Base-by-base conservation (phyloP, 768 basidiomycete genomes). In the Russula abietina region DNA sequence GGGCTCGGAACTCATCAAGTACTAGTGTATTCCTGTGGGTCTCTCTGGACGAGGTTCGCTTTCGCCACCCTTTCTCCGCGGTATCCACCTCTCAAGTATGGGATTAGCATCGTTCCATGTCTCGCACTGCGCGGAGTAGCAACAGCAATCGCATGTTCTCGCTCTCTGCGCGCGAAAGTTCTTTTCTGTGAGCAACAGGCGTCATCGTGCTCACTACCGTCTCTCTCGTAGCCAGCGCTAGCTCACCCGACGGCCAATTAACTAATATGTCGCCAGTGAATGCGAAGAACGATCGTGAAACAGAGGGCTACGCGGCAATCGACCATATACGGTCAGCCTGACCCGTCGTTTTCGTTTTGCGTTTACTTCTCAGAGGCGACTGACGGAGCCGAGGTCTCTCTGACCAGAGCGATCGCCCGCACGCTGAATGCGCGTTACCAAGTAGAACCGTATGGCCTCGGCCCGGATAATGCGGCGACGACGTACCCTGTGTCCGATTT, bases 1-100 rank as follows among this genome's bases (percentile, higher is more conserved):
- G 81, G 82, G 56, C 75, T 96, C 11, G 73, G 75, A 4, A 75
- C 79, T 33, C 81, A 81, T 60, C 83, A 89, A 65, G 76, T 88
- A 2, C 76, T 98, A 32, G 85, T 98, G 2, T 97, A 96, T 72
- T 94, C 92, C 3, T 94, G 93, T 70, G 94, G 94, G 6, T 96
- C 93, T 2, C 76, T 98, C 9, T 98, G 92, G 92, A 98, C 94
- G 16, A 93, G 90, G 91, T 87, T 17, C 12, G 38, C n/a, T 38
- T 32, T 36, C 14, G 1, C 10, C 36, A 24, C 14, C 26, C 24
- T 10, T 6, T 55, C 57, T 7, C 6, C 33, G 19, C 22, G 4
- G 2, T 33, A 24, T 32, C 16, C 22, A 28, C 36, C 36, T 14
- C 38, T 30, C 48, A 43, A 9, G 12, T 8, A 24, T 19, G 45